Conservation (phyloP, 306 rosid genomes). For the Rosa chinensis region DNA sequence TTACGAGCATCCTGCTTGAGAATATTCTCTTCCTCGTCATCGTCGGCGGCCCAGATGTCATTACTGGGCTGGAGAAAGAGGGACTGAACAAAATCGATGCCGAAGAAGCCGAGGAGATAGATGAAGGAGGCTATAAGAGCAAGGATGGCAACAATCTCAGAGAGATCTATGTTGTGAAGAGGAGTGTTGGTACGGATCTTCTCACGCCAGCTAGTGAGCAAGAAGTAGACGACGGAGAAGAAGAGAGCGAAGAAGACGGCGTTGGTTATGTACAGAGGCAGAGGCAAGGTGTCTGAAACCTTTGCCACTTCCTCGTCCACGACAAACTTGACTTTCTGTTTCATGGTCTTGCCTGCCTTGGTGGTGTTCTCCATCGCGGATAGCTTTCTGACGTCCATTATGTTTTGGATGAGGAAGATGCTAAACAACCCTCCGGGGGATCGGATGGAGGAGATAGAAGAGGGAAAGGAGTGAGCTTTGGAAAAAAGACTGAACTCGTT, state of each 20-base stretch:
- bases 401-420: background rate
- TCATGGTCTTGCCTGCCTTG: slow-evolving; percentile 9
- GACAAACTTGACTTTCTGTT: slow-evolving; percentile 5
- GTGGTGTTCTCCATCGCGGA: slow-evolving; percentile 2
- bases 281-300: slow-evolving; percentile 31
- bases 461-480: no score
- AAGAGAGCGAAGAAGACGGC: slow-evolving; percentile 58
- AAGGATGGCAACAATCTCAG: slow-evolving; percentile 56
- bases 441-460: slow-evolving; percentile 7
- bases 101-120: no score
- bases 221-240: slow-evolving; percentile 76
- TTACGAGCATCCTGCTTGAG: no score
- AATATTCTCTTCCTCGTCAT: no score
- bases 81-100: no score
- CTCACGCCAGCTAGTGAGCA: slow-evolving; percentile 83
- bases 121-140: slow-evolving; percentile 28
- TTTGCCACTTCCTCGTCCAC: slow-evolving; percentile 15
- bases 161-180: slow-evolving; percentile 57
- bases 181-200: slow-evolving; percentile 82
- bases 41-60: no score
- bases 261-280: slow-evolving; percentile 59
- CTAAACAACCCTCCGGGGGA: slow-evolving; percentile 19
- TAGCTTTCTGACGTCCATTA: slow-evolving; percentile 65
- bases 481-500: no score
- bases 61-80: no score